Base-by-base conservation (phyloP, 768 basidiomycete genomes). In the Chiua virens region DNA sequence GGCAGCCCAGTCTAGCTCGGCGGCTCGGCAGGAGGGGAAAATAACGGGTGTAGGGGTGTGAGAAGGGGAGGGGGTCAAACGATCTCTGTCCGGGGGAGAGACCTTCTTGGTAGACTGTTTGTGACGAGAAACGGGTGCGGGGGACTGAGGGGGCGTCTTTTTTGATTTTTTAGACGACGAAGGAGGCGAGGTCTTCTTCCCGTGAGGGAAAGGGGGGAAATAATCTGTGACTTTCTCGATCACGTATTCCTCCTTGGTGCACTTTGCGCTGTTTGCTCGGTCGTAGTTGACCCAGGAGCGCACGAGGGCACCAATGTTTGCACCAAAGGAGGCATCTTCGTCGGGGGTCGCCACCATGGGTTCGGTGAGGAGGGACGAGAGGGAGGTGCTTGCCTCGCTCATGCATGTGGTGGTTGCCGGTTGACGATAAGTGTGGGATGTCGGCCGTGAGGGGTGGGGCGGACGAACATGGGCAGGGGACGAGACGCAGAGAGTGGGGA, bases 401-500 rank as follows among this genome's bases (percentile, higher is more conserved):
- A 58, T 47, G 32, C 56, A 62, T 14, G 69, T 56, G 3, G 72
- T 66, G 50, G 75, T 75, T 44, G 67, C 57, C 11, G 71, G 70
- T 2, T 67, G 56, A 2, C 66, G 47, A 30, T 68, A 71, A 14
- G 67, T 56, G 20, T 71, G 72, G 39, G 68, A 71, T 22, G 66
- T 66, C 1, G 72, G 71, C 64, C 43, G 66, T 51, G 25, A 70
- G 59, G 37, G 72, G 53, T 45, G 56, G 1, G 58, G 60, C 0
- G 59, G 63, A 4, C 61, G 42, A 59, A 66, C 42, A 61, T 66
- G 49, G 55, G 66, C n/a, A 0, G 79, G 73, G 1, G 72, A 73
- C 13, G 79, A 77, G 56, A 81, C 71, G 55, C 72, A 78, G 51
- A 85, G 78, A 2, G 81, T 74, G 4, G 82, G 80, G 25, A 69